Evolutionary conservation across 1,139 yeast genomes (phyloP), one percentile per base, ranked within the genome.

Genomic region (Candida sojae): DNA sequence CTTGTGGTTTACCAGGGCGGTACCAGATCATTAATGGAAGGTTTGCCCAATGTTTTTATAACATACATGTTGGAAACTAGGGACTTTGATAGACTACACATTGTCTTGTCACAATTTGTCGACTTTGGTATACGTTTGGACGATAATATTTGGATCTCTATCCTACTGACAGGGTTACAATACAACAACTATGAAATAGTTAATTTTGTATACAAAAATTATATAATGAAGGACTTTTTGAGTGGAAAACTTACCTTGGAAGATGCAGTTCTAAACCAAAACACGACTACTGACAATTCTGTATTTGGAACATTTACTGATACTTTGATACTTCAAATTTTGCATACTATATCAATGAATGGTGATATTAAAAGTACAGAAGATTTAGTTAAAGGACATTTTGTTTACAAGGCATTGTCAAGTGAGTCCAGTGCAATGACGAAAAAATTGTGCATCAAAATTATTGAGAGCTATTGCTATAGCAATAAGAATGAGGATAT

Each of bases 351-450:
- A 10, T 60, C 77, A 1, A 54, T 60, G 3, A 59, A 68, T 47
- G 80, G 80, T 4, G 80, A 75, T 52, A 70, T 72, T 3, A 46
- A 61, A 8, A 66, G 67, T 63, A 65, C 75, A 0, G 52, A 73
- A 8, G 55, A 63, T 4, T 57, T 75, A 12, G 66, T 75, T 11
- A 78, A 74, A 48, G 58, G 71, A 17, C 75, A 73, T 48, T 72
- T 60, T 48, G 53, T 74, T 6, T 74, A 71, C 47, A 64, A 66
- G 44, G 48, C 61, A 0, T 53, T 70, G 44, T 57, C 54, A 25
- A 79, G 78, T 1, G 68, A 70, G 46, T 59, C 52, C 30, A 8
- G 13, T 25, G 71, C 69, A 1, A 54, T 75, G 39, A 66, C 67
- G 31, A 67, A 66, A 42, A 73, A 71, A 7, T 52, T 75, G 25